Evolutionary conservation across 164 flowering plant genomes (phyloP).

Genomic region (Taxillus chinensis): DNA sequence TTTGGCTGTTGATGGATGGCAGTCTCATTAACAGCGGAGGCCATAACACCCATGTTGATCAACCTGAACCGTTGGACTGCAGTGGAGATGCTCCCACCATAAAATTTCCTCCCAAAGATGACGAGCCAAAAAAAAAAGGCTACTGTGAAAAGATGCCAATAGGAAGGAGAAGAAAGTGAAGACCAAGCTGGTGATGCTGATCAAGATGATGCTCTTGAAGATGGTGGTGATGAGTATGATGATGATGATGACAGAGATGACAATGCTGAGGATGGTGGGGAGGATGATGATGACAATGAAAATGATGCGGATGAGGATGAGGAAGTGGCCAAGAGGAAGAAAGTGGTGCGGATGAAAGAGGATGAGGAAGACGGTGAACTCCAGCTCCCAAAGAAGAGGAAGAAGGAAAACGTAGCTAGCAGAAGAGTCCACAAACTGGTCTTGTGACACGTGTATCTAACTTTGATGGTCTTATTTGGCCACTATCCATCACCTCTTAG

Average conservation of each 20-base stretch:
- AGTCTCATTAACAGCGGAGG: slow-evolving; percentile 13
- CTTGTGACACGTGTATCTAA: slow-evolving; percentile 7
- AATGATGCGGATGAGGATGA: slow-evolving; percentile 23
- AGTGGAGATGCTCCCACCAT: slow-evolving; percentile 11
- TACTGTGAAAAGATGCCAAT: no score
- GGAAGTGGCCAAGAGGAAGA: slow-evolving; percentile 19
- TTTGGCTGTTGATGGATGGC: slow-evolving; percentile 5
- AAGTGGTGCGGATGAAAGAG: slow-evolving; percentile 21
- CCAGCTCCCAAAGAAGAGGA: slow-evolving; percentile 57
- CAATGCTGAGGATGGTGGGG: slow-evolving; percentile 17
- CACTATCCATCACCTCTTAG: no score
- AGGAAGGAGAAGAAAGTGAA: slow-evolving; percentile 19
- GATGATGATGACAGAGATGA: slow-evolving; percentile 12
- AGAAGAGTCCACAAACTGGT: no score
- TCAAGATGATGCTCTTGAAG: neutral
- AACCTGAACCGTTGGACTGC: slow-evolving; percentile 17
- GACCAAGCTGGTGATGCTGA: slow-evolving; percentile 12
- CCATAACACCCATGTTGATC: neutral
- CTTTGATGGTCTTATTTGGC: slow-evolving; percentile 3
- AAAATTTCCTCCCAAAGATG: slow-evolving; percentile 24
- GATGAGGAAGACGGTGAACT: slow-evolving; percentile 49
- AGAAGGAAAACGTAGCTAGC: slow-evolving; percentile 22
- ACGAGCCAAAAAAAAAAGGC: slow-evolving; percentile 27
- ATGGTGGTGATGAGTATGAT: slow-evolving; percentile 14
- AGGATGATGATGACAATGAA: slow-evolving; percentile 23